Percentiles rank a stretch among this genome's conserved stretches.
phyloP scores from a whole-genome alignment of 1,139 yeast genomes.

The Meyerozyma carpophila region DNA sequence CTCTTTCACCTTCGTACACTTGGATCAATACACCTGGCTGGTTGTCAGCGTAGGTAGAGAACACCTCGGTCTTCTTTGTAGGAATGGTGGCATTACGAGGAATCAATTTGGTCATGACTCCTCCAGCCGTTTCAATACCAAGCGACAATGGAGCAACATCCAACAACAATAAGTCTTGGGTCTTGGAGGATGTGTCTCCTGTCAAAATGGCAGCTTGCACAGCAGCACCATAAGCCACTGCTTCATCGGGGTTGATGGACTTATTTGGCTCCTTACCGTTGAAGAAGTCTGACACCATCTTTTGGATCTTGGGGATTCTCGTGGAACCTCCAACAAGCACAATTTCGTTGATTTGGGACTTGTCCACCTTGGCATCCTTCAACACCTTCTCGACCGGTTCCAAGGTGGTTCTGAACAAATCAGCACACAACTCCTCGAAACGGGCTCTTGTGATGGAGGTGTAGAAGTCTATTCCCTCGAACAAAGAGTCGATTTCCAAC shows the following conservation, averaged over 20 bases:
- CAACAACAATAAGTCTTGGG: slow-evolving; percentile 17
- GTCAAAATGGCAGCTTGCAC: slow-evolving; percentile 26
- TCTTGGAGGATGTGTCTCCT: slow-evolving; percentile 22
- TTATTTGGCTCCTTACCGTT: slow-evolving; percentile 89
- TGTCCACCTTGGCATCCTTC: slow-evolving; percentile 75
- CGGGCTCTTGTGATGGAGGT: slow-evolving; percentile 85
- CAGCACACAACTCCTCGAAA: slow-evolving; percentile 84
- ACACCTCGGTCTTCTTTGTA: slow-evolving; percentile 14
- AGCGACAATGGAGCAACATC: slow-evolving; percentile 16
- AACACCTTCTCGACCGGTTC: slow-evolving; percentile 85
- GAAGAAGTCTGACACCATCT: slow-evolving; percentile 79
- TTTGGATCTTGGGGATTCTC: slow-evolving; percentile 91
- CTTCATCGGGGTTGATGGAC: slow-evolving; percentile 72
- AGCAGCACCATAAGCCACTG: slow-evolving; percentile 73
- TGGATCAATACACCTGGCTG: slow-evolving; percentile 16
- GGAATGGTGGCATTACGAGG: slow-evolving; percentile 15
- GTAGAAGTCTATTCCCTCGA: slow-evolving; percentile 77
- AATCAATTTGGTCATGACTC: slow-evolving; percentile 15
- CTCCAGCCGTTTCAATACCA: slow-evolving; percentile 16
- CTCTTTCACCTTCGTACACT: slow-evolving; percentile 15
- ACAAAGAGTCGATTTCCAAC: slow-evolving; percentile 78
- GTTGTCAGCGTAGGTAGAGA: slow-evolving; percentile 16
- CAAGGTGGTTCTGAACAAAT: slow-evolving; percentile 77
- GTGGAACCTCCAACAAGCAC: slow-evolving; percentile 92
- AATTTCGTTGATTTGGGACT: slow-evolving; percentile 76